A percentile compares a stretch with the other conserved stretches of the same genome.
phyloP scores from a whole-genome alignment of 2,329 filamentous ascomycete species.

The Aspergillus nomiae region DNA sequence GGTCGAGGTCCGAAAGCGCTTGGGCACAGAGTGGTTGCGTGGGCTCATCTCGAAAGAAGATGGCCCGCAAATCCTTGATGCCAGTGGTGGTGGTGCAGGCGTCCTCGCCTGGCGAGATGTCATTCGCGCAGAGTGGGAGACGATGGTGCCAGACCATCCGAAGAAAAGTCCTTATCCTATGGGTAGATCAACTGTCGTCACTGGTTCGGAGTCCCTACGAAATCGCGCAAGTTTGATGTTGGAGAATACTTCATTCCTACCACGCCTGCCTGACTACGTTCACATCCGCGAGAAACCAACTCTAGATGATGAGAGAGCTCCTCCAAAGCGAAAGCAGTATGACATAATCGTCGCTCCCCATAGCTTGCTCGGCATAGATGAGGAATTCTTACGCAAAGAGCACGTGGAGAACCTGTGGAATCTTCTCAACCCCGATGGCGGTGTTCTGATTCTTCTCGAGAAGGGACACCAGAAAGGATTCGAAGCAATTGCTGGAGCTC shows the following conservation, averaged over 20 bases:
- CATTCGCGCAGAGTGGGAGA: slow-evolving; percentile 76
- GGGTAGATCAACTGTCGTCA: slow-evolving; percentile 78
- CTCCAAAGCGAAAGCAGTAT: slow-evolving; percentile 71
- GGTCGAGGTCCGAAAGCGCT: slow-evolving; percentile 61
- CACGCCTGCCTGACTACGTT: slow-evolving; percentile 84
- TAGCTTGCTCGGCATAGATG: slow-evolving; percentile 72
- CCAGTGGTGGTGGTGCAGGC: slow-evolving; percentile 63
- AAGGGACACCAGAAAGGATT: slow-evolving; percentile 92
- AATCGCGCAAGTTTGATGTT: slow-evolving; percentile 75
- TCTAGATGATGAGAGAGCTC: slow-evolving; percentile 58
- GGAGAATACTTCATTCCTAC: slow-evolving; percentile 88
- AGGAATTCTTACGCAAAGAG: slow-evolving; percentile 75
- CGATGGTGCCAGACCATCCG: slow-evolving; percentile 55
- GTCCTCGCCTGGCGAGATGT: slow-evolving; percentile 69
- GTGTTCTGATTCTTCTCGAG: slow-evolving; percentile 83
- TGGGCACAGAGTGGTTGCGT: slow-evolving; percentile 62
- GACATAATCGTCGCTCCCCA: slow-evolving; percentile 92
- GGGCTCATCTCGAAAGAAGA: slow-evolving; percentile 57
- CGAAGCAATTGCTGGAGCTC: slow-evolving; percentile 83
- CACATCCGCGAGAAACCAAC: slow-evolving; percentile 61
- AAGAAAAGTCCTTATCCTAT: slow-evolving; percentile 45
- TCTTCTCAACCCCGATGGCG: slow-evolving; percentile 78
- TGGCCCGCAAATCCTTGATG: slow-evolving; percentile 62
- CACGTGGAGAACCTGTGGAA: slow-evolving; percentile 88
- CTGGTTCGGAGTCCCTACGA: slow-evolving; percentile 73